Evolutionary conservation across 2,329 filamentous ascomycete species (phyloP), one percentile per base, ranked within the genome.

Genomic region (Botrytis fabae): DNA sequence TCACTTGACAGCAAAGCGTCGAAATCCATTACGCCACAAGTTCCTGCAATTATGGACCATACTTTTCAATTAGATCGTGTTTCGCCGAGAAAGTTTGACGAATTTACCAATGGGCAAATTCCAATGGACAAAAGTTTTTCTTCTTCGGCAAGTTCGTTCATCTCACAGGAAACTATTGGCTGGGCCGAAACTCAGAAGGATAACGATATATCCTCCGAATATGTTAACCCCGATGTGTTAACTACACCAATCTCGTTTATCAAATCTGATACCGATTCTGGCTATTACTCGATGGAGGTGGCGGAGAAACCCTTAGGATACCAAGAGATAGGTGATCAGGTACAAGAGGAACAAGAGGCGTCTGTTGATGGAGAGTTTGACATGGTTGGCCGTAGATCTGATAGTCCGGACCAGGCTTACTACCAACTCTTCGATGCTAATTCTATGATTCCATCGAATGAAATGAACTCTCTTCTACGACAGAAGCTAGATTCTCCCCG

Each of bases 341-440:
- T 71, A 12, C 46, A 65, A 44, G 70, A 71, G 35, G 61, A 65
- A 71, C 38, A 32, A 9, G 28, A 40, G 46, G 10, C 48, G 6
- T 9, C 57, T 38, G 25, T 32, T 14, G 35, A 51, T 51, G 46
- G 32, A 40, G 59, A 64, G 18, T 8, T 48, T 54, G 44, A 42
- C 6, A 28, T 71, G 59, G 40, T 42, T n/a, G 61, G 65, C 1
- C 35, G 20, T 1, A 44, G 60, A 65, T 46, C 70, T 7, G 61
- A 71, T 28, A 71, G 70, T n/a, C 70, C 70, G n/a, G 48, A 71
- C 59, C 48, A 65, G 42, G 61, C 70, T 38, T 71, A 71, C 44
- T 71, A 71, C 12, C 60, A 71, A 20, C 61, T 71, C 25, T 71
- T 65, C n/a, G 70, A 59, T 38, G 61, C 70, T 20, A 71, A 71